Percentiles rank a stretch among this genome's conserved stretches.
phyloP scores from a whole-genome alignment of 139 green algal genomes.

The Auxenochlorella protothecoides region DNA sequence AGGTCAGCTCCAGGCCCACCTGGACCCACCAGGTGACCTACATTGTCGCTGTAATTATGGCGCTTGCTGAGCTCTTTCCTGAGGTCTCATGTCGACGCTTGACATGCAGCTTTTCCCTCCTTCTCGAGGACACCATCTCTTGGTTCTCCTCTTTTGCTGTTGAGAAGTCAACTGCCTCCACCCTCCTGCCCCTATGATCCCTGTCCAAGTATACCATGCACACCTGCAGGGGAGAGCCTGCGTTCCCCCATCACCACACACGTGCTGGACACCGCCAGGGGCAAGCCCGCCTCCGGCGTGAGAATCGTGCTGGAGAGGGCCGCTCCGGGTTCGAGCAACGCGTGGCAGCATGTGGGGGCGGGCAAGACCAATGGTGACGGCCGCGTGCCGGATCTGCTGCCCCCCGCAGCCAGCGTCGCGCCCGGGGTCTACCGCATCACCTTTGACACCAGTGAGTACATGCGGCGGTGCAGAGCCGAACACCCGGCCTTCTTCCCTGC shows the following conservation, averaged over 20 bases:
- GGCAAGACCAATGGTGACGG: slow-evolving; percentile 73
- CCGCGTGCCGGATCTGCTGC: slow-evolving; percentile 44
- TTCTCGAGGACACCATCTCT: no score
- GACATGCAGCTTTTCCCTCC: no score
- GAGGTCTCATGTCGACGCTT: no score
- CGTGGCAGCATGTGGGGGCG: slow-evolving; percentile 37
- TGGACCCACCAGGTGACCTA: slow-evolving; percentile 11
- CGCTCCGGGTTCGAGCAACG: slow-evolving; percentile 10
- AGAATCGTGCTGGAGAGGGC: slow-evolving; percentile 47
- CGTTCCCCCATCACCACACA: slow-evolving; percentile 88
- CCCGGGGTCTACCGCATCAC: slow-evolving; percentile 69
- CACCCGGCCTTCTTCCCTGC: slow-evolving; percentile 39
- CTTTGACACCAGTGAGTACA: slow-evolving; percentile 70
- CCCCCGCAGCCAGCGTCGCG: slow-evolving; percentile 33
- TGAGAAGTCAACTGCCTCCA: no score
- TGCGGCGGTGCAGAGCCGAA: slow-evolving; percentile 29
- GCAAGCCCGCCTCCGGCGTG: slow-evolving; percentile 66
- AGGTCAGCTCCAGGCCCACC: slow-evolving; percentile 37
- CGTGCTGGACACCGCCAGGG: slow-evolving; percentile 77
- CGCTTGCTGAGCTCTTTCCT: no score
- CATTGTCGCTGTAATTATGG: no score
- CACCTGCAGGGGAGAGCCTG: no score
- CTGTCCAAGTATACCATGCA: no score
- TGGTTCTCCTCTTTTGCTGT: no score
- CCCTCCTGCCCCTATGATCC: no score